Base-by-base conservation (phyloP, 169 alveolate species). In the Babesia gibsoni region DNA sequence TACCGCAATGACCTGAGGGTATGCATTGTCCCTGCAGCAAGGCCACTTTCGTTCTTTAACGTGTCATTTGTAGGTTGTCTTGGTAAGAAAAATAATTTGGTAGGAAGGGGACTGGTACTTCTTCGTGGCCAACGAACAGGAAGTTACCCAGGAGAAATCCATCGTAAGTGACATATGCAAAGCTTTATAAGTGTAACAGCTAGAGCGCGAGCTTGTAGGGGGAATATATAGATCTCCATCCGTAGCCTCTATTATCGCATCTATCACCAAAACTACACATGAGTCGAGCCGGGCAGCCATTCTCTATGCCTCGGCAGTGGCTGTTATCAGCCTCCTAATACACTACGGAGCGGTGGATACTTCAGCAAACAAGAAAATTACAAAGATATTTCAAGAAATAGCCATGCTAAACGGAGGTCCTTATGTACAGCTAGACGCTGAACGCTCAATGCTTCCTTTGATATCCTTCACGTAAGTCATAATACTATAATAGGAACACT, bases 341-440 rank as follows among this genome's bases (percentile, higher is more conserved):
- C 78, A 74, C 52, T 61, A 25, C 14, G 46, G 57, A 3, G 0
- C 46, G 2, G 1, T 23, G 64, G 72, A 73, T 29, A 7, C 64
- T 3, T 3, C 33, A 4, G 29, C 35, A 1, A 63, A 61, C 54
- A 6, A 39, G 41, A 50, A 58, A 25, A 61, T 61, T 22, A 49
- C 58, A n/a, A 32, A 54, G 70, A 1, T 73, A 1, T 64, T 46
- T 18, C 66, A 61, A 2, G 68, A 46, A 42, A 79, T 43, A 23
- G n/a, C 57, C 5, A n/a, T 68, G 67, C 68, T 72, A 32, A 67
- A 72, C n/a, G 88, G 88, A 8, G 88, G 88, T 4, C 88, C 88
- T 27, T 79, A 63, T 46, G 49, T 65, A 8, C 59, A 35, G 35
- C 61, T 46, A 22, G 88, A 79, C 53, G n/a, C 69, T 27, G 83